These are phyloP conservation scores for Syncephalastrum monosporum DNA, from an alignment of 371 early-diverging fungal species.

Conservation along the genomic window DNA sequence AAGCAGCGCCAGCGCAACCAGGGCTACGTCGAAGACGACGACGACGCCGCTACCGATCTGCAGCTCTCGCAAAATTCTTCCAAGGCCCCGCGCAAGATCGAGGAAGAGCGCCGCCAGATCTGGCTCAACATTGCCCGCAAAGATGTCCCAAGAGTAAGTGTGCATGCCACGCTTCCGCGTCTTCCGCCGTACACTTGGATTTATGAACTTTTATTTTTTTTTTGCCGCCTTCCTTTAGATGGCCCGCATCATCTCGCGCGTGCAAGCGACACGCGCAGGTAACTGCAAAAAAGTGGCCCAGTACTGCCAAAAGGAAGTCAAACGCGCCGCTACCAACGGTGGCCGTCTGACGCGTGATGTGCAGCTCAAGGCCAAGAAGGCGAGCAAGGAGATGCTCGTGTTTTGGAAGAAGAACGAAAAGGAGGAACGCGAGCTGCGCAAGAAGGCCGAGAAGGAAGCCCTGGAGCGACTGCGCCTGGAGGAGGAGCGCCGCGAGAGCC, in stretches of 20 bases:
- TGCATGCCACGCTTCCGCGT: background rate
- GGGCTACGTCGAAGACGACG: conserved; percentile 6
- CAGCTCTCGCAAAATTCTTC: conserved; percentile 7
- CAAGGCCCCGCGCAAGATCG: conserved; percentile 18
- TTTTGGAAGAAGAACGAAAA: conserved; percentile 92
- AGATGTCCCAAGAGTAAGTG: conserved; percentile 44
- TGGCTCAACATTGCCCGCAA: conserved; percentile 50
- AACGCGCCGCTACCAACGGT: conserved; percentile 47
- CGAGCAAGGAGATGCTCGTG: conserved; percentile 63
- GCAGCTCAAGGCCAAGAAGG: conserved; percentile 44
- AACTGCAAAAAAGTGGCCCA: conserved; percentile 64
- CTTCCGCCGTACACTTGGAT: too few relatives aligned
- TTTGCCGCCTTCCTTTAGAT: conserved; percentile 28
- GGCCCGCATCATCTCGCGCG: conserved; percentile 53
- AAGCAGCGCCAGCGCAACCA: conserved; percentile 7
- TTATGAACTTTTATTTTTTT: background rate
- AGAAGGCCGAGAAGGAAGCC: conserved; percentile 90
- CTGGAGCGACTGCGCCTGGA: conserved; percentile 79
- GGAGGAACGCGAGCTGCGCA: conserved; percentile 88
- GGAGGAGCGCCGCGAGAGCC: conserved; percentile 88
- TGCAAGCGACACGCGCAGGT: conserved; percentile 50
- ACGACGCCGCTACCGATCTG: conserved; percentile 1
- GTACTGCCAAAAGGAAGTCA: conserved; percentile 57
- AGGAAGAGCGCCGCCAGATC: conserved; percentile 33
- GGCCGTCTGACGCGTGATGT: conserved; percentile 46